Percentiles rank a stretch among this genome's conserved stretches.
phyloP scores from a whole-genome alignment of 1,139 yeast species.

The Williopsis jadinii region DNA sequence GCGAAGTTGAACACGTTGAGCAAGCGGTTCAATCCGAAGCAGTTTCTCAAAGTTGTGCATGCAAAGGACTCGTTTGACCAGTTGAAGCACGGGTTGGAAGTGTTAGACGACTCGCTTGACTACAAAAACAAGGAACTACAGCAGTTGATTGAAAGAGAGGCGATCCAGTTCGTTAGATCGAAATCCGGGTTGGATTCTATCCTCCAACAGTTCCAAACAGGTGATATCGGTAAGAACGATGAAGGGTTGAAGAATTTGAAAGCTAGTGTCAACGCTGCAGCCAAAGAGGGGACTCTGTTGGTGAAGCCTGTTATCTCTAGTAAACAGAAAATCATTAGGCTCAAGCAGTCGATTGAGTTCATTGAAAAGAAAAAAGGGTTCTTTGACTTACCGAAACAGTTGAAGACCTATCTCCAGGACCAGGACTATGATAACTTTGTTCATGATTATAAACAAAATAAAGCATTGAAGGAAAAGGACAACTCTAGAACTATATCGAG shows the following conservation, averaged over 20 bases:
- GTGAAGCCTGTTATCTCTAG: constrained; percentile 73
- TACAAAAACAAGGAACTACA: constrained; percentile 63
- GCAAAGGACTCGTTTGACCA: constrained; percentile 61
- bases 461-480: constrained; percentile 22
- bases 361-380: constrained; percentile 55
- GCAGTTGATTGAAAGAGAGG: constrained; percentile 64
- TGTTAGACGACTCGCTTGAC: constrained; percentile 54
- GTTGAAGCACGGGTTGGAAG: constrained; percentile 47
- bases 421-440: constrained; percentile 68
- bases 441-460: constrained; percentile 60
- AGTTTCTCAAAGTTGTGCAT: constrained; percentile 66
- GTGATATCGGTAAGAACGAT: constrained; percentile 26
- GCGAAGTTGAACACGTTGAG: constrained; percentile 62
- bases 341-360: constrained; percentile 53
- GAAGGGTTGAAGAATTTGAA: constrained; percentile 35
- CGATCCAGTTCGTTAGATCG: constrained; percentile 65
- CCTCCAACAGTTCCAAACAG: constrained; percentile 39
- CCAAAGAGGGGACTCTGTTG: constrained; percentile 53
- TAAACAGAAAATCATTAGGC: constrained; percentile 51
- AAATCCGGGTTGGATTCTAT: constrained; percentile 62
- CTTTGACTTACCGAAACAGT: constrained; percentile 63
- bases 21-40: constrained; percentile 63
- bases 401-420: constrained; percentile 45
- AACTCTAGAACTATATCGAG: constrained; percentile 33
- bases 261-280: constrained; percentile 40